Conservation (phyloP, 805 yeast genomes). For the Ogataea corticis region DNA sequence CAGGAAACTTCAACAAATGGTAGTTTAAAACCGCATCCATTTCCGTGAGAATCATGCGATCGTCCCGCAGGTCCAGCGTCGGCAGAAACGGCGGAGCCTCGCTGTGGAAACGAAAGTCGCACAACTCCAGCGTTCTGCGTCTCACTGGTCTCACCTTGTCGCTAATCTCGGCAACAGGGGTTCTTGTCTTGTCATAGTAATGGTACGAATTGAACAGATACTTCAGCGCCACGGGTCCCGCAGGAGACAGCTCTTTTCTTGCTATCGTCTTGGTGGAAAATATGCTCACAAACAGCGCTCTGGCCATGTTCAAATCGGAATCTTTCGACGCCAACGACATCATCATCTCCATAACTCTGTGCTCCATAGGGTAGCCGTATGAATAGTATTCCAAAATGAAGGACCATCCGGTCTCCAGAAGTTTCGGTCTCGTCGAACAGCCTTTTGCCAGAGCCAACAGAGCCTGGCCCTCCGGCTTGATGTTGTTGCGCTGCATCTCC, state of each 20-base stretch:
- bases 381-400: conserved; percentile 66
- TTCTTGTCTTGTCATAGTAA: conserved; percentile 25
- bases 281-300: conserved; percentile 57
- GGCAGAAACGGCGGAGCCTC: conserved; percentile 75
- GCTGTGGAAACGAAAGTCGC: conserved; percentile 32
- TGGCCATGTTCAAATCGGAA: conserved; percentile 70
- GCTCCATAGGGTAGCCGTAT: conserved; percentile 32
- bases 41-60: conserved; percentile 60
- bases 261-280: conserved; percentile 26
- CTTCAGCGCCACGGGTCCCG: conserved; percentile 28
- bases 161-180: conserved; percentile 36
- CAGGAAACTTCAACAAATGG: conserved; percentile 45
- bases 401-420: conserved; percentile 70
- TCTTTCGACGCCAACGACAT: conserved; percentile 75
- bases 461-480: conserved; percentile 43
- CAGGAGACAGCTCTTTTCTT: conserved; percentile 18
- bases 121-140: conserved; percentile 33
- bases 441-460: conserved; percentile 65
- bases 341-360: conserved; percentile 62
- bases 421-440: conserved; percentile 53
- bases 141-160: conserved; percentile 45
- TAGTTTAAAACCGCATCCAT: conserved; percentile 75
- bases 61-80: conserved; percentile 34
- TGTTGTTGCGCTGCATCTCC: conserved; percentile 51
- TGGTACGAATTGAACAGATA: conserved; percentile 47